These are phyloP conservation scores for Pouteria glomerata DNA, from an alignment of 148 eudicot species.

Conservation along the genomic window DNA sequence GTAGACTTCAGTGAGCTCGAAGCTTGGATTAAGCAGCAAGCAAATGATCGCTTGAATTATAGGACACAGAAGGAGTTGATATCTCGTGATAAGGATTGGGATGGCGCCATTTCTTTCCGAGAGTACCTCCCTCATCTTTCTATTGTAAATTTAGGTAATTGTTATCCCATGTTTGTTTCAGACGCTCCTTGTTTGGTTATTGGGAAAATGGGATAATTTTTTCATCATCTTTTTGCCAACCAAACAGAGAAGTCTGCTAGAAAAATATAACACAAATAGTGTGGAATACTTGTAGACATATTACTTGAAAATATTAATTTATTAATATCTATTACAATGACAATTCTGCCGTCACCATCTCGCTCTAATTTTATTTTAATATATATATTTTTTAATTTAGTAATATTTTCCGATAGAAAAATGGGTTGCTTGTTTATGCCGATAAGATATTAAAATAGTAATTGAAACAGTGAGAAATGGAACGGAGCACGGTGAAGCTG, in stretches of 20 bases:
- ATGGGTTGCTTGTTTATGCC: neutral
- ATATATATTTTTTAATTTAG: too few relatives aligned
- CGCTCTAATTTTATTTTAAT: too few relatives aligned
- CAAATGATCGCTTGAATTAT: constrained; percentile 26
- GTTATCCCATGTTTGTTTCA: neutral
- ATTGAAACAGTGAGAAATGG: constrained; percentile 26
- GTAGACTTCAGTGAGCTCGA: constrained; percentile 37
- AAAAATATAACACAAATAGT: too few relatives aligned
- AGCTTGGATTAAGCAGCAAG: constrained; percentile 36
- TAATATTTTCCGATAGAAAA: too few relatives aligned
- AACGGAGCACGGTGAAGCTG: constrained; percentile 32
- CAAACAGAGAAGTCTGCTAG: neutral
- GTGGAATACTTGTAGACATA: too few relatives aligned
- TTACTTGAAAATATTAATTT: too few relatives aligned
- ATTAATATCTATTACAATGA: too few relatives aligned
- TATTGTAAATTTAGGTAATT: constrained; percentile 22
- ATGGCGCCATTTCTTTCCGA: constrained; percentile 27
- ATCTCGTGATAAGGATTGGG: constrained; percentile 27
- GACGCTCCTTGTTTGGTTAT: neutral
- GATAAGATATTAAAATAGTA: neutral
- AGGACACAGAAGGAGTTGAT: constrained; percentile 20
- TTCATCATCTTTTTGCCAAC: neutral
- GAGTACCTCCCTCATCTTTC: constrained; percentile 36
- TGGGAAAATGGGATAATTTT: neutral
- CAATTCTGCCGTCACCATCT: too few relatives aligned